phyloP scores from a whole-genome alignment of 179 eudicot genomes.

The Corrigiola litoralis region DNA sequence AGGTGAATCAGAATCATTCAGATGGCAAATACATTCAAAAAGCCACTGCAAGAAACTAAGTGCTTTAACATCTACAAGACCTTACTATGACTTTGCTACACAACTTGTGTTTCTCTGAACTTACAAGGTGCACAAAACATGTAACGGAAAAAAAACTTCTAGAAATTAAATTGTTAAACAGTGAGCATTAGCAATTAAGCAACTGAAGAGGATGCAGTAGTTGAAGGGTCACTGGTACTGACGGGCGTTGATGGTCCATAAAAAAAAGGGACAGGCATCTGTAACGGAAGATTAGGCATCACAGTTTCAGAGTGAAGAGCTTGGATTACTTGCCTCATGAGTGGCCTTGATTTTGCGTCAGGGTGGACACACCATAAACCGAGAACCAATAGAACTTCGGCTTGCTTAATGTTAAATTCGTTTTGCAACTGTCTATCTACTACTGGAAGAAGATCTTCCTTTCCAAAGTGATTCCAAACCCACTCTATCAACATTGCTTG shows the following conservation, averaged over 20 bases:
- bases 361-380: slow-evolving; percentile 44
- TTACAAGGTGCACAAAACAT: no score
- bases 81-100: no score
- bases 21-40: no score
- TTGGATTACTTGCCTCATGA: slow-evolving; percentile 33
- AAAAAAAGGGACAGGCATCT: slow-evolving; percentile 24
- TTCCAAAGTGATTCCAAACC: slow-evolving; percentile 23
- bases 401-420: slow-evolving; percentile 10
- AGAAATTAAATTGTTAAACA: no score
- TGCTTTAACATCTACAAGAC: no score
- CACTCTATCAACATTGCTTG: slow-evolving; percentile 23
- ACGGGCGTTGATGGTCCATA: slow-evolving; percentile 6
- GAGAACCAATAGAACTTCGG: slow-evolving; percentile 22
- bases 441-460: slow-evolving; percentile 15
- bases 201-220: no score
- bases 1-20: no score
- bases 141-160: no score
- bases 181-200: no score
- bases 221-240: slow-evolving; percentile 5
- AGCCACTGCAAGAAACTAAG: no score
- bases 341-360: slow-evolving; percentile 20
- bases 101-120: no score
- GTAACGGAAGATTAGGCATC: slow-evolving; percentile 26
- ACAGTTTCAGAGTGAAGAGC: slow-evolving; percentile 27
- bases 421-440: slow-evolving; percentile 16